phyloP scores from a whole-genome alignment of 2,329 filamentous ascomycete genomes.

The Talaromyces marneffei region DNA sequence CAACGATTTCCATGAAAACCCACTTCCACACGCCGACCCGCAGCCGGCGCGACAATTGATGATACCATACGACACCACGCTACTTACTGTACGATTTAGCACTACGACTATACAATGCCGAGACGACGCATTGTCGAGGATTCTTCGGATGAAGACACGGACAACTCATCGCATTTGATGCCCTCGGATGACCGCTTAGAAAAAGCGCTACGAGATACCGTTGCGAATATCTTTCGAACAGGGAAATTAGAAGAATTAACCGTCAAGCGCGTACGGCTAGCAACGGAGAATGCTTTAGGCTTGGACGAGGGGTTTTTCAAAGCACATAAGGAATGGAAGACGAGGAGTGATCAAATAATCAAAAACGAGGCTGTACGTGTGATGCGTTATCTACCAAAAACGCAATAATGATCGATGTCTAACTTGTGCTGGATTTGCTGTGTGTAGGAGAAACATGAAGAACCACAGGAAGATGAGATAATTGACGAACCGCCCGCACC shows the following conservation, averaged over 20 bases:
- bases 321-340: slow-evolving; percentile 49
- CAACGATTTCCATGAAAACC: not conserved
- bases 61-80: no score
- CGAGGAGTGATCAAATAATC: slow-evolving; percentile 49
- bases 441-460: slow-evolving; percentile 14
- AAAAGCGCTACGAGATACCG: slow-evolving; percentile 33
- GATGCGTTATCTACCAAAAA: not conserved
- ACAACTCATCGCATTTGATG: slow-evolving; percentile 2
- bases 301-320: slow-evolving; percentile 54
- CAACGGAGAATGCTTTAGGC: slow-evolving; percentile 48
- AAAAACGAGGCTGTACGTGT: slow-evolving; percentile 45
- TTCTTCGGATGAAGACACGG: slow-evolving; percentile 28
- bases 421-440: not conserved
- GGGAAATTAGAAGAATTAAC: slow-evolving; percentile 50
- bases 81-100: no score
- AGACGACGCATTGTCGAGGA: slow-evolving; percentile 28
- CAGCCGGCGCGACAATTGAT: not conserved
- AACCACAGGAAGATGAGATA: slow-evolving; percentile 9
- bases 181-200: slow-evolving; percentile 34
- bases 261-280: slow-evolving; percentile 51
- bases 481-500: slow-evolving; percentile 15
- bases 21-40: not conserved
- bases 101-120: slow-evolving; percentile 22
- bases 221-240: slow-evolving; percentile 30
- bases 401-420: not conserved